Evolutionary conservation across 176 grass and related monocot genomes (phyloP).

Genomic region (Raddia guianensis): DNA sequence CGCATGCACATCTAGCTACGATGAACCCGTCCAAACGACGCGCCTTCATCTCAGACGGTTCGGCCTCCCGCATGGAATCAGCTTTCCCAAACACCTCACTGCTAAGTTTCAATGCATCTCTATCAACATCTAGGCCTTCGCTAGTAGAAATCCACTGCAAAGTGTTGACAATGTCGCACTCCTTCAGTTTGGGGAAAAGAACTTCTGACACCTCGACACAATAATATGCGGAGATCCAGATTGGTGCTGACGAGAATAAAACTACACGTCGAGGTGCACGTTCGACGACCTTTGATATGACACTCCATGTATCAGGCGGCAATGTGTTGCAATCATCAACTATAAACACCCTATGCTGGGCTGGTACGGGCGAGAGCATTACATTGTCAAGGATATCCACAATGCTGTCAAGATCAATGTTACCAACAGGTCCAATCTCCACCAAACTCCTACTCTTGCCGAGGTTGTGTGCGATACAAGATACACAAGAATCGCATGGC

Average conservation of each 20-base stretch:
- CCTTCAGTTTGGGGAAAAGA: constrained; percentile 93
- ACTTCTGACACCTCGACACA: constrained; percentile 89
- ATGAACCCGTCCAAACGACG: too few species aligned
- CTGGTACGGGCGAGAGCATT: constrained; percentile 52
- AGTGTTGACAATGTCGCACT: constrained; percentile 77
- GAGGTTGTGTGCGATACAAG: constrained; percentile 80
- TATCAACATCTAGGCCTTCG: constrained; percentile 86
- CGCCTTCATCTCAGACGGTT: too few species aligned
- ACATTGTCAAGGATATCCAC: constrained; percentile 70
- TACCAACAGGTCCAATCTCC: constrained; percentile 78
- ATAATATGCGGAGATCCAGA: constrained; percentile 87
- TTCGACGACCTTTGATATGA: constrained; percentile 74
- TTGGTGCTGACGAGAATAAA: constrained; percentile 71
- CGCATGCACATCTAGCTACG: too few species aligned
- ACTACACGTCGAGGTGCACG: constrained; percentile 61
- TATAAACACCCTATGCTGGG: constrained; percentile 69
- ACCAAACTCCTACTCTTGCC: constrained; percentile 73
- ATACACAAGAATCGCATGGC: constrained; percentile 82
- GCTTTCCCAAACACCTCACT: too few species aligned
- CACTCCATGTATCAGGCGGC: constrained; percentile 67
- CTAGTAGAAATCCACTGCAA: constrained; percentile 91
- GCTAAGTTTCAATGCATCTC: constrained; percentile 83
- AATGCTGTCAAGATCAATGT: constrained; percentile 69
- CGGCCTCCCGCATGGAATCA: too few species aligned
- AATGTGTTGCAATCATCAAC: constrained; percentile 81